Base-by-base conservation (phyloP, 2,329 filamentous ascomycete genomes). In the Penicillium aurantiogriseum region DNA sequence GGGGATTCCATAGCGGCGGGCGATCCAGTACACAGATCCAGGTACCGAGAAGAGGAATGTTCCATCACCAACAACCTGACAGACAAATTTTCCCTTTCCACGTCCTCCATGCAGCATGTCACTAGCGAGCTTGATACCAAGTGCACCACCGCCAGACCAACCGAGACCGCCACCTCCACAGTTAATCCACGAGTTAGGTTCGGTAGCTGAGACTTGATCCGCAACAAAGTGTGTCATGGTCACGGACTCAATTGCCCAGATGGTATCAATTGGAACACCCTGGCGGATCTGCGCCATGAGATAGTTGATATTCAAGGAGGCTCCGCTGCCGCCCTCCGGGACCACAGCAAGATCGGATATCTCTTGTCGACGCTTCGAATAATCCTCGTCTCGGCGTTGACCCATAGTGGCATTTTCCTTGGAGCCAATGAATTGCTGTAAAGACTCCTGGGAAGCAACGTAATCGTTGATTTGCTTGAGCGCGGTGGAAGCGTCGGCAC, bases 131-230 rank as follows among this genome's bases (percentile, higher is more conserved):
- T 92, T 92, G 68, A 92, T 87, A 2, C 90, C 90, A 3, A 93
- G 73, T 0, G 88, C 87, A 51, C 79, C 90, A 15, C 90, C 90
- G 15, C 89, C 90, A 11, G 86, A 89, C 90, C 90, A 93, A 2
- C 90, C 90, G 0, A 93, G 84, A 2, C 90, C 90, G 15, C 89
- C 90, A 0, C 88, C 90, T 1, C 90, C 90, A 69, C 89, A 92
- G 71, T 92, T 92, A 67, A 93, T 85, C 88, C 88, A 92, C 0
- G 85, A 86, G 0, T 89, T 88, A 0, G 90, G 89, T 0, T 85
- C 68, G 0, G 81, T 86, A 2, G 85, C 82, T 65, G 86, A 85
- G 8, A 94, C 76, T 62, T 92, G 89, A 63, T 94, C 88, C 27
- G 85, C 81, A 0, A 92, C 85, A 29, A 86, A 82, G 0, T 73